These are phyloP conservation scores for Cicer bijugum DNA, from an alignment of 306 rosid genomes.

Conservation along the genomic window DNA sequence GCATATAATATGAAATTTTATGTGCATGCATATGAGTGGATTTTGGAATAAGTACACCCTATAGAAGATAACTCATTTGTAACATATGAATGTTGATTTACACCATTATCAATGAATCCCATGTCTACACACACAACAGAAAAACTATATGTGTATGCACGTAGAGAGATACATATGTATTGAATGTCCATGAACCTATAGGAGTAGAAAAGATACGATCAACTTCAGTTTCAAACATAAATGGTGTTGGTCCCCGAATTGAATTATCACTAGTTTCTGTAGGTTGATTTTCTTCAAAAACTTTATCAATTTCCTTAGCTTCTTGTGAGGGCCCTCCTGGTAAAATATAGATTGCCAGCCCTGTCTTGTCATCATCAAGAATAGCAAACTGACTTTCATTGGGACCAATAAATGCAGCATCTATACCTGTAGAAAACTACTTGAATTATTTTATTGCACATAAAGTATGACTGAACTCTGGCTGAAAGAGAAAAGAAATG, in stretches of 20 bases:
- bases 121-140: neutral
- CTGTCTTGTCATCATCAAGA: slow-evolving; percentile 95
- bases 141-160: neutral
- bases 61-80: slow-evolving; percentile 25
- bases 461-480: slow-evolving; percentile 39
- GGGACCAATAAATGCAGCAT: slow-evolving; percentile 95
- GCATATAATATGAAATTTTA: slow-evolving; percentile 17
- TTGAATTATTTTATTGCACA: slow-evolving; percentile 39
- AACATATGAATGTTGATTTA: slow-evolving; percentile 9
- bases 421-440: slow-evolving; percentile 69
- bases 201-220: slow-evolving; percentile 97
- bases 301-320: slow-evolving; percentile 60
- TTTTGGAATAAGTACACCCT: slow-evolving; percentile 15
- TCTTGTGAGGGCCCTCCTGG: slow-evolving; percentile 79
- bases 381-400: slow-evolving; percentile 90
- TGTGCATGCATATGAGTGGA: neutral
- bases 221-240: slow-evolving; percentile 88
- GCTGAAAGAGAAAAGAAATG: slow-evolving; percentile 41
- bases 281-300: slow-evolving; percentile 65
- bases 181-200: slow-evolving; percentile 60
- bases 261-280: slow-evolving; percentile 53
- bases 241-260: slow-evolving; percentile 71
- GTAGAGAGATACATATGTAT: slow-evolving; percentile 9
- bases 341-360: slow-evolving; percentile 70
- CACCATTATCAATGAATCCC: slow-evolving; percentile 32